Conservation (phyloP, 345 rosid genomes). For the Citrus sinensis region DNA sequence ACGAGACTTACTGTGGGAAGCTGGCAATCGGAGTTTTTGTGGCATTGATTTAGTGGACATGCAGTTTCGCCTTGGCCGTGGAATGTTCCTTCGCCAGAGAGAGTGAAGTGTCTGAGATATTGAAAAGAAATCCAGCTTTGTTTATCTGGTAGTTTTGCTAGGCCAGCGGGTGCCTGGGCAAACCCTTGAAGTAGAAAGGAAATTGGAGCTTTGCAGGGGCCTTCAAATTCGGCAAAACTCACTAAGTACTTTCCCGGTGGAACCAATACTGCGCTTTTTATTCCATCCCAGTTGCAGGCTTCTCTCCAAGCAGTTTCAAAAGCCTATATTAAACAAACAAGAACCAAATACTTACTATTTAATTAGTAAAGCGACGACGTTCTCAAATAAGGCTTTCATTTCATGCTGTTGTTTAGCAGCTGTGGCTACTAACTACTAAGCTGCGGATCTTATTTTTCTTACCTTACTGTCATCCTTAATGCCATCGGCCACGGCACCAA, state of each 20-base stretch:
- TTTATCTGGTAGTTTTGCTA: neutral
- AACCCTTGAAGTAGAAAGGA: constrained; percentile 6
- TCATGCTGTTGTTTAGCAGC: no score
- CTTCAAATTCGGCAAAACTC: neutral
- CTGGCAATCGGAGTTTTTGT: neutral
- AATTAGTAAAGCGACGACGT: no score
- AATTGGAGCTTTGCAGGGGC: constrained; percentile 21
- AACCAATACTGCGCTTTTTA: no score
- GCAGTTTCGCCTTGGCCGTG: constrained; percentile 16
- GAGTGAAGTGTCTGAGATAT: neutral
- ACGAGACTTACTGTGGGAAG: neutral
- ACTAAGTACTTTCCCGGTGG: constrained; percentile 5
- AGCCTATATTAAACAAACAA: no score
- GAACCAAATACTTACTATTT: no score
- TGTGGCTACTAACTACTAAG: no score
- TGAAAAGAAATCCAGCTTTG: constrained; percentile 11
- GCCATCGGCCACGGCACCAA: neutral
- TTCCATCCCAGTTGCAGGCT: neutral
- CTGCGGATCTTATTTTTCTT: neutral
- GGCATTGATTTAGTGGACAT: constrained; percentile 9
- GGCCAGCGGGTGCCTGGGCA: constrained; percentile 15
- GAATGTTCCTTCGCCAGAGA: constrained; percentile 9
- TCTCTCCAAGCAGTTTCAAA: neutral
- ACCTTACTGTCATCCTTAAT: neutral
- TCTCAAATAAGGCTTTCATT: no score